Percentiles rank a stretch among this genome's conserved stretches.
Conservation (phyloP, 495 filamentous ascomycete species). For the Antarctomyces pellizariae region DNA sequence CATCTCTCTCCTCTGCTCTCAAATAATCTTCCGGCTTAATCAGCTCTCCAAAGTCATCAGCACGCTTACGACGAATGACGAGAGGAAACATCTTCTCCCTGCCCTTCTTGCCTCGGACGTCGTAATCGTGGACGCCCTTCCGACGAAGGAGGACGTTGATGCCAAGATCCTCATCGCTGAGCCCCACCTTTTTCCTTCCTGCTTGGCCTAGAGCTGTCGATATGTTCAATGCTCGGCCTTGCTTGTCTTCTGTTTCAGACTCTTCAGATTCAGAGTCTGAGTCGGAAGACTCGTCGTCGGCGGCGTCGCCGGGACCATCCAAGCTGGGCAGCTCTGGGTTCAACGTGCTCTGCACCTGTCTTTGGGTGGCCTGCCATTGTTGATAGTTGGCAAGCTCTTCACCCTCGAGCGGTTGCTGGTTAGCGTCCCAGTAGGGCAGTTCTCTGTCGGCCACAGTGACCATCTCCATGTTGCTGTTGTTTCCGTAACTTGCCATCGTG, state of each 20-base stretch:
- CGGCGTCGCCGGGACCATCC: slow-evolving; percentile 49
- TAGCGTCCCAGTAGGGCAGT: slow-evolving; percentile 31
- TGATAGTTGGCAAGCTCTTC: slow-evolving; percentile 64
- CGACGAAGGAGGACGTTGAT: slow-evolving; percentile 77
- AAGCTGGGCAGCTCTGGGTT: slow-evolving; percentile 35
- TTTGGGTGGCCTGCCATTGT: slow-evolving; percentile 64
- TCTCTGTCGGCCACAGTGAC: slow-evolving; percentile 40
- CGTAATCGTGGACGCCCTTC: slow-evolving; percentile 74
- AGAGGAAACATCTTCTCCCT: slow-evolving; percentile 85
- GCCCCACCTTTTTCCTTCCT: slow-evolving; percentile 54
- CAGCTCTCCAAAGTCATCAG: slow-evolving; percentile 80
- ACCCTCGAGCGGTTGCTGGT: slow-evolving; percentile 39
- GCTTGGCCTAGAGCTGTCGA: slow-evolving; percentile 61
- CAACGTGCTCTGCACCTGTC: slow-evolving; percentile 53
- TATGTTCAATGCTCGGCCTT: slow-evolving; percentile 78
- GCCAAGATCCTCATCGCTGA: slow-evolving; percentile 70
- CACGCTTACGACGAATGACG: slow-evolving; percentile 51
- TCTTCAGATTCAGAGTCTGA: slow-evolving; percentile 70
- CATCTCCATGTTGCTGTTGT: slow-evolving; percentile 37
- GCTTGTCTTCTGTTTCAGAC: slow-evolving; percentile 70
- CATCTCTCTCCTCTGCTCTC: slow-evolving; percentile 79
- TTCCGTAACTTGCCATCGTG: slow-evolving; percentile 27
- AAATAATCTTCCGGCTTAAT: slow-evolving; percentile 86
- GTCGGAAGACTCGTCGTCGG: slow-evolving; percentile 60
- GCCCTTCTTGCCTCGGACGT: slow-evolving; percentile 81